Base-by-base conservation (phyloP, 140 eudicot genomes). In the Senecio squalidus region DNA sequence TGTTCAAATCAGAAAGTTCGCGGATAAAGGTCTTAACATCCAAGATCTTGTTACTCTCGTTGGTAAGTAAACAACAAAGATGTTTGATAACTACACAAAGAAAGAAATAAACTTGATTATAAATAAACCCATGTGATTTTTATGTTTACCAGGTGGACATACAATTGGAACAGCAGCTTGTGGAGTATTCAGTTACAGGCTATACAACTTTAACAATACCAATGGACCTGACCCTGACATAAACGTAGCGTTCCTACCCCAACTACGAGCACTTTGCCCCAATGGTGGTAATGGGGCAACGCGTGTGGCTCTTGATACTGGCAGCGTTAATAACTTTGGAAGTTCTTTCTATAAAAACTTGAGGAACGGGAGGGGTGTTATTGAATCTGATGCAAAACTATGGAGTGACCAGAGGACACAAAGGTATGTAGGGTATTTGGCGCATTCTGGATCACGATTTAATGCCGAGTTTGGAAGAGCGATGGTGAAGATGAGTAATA, bases 151-250 rank as follows among this genome's bases (percentile, higher is more conserved):
- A 84, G 94, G 94, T 1, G 94, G 75, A 13, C 94, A 84, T 72
- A 84, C 94, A 17, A 73, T 85, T 16, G 94, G 94, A 33, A 85
- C 86, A 38, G 26, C 85, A 25, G 73, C 74, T 14, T 85, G 94
- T 64, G 74, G 46, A 28, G 25, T 67, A 66, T 75, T 85, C 69
- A 52, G 74, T 9, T 63, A 78, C 74, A 81, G 94, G 17, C 60
- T 85, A 6, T 73, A 85, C 67, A 81, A 78, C 81, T 85, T 58
- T 71, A 81, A 39, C 47, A 36, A 71, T 13, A 62, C 71, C 18
- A 73, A 64, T 10, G 64, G 57, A 16, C 71, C 88, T 9, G 94
- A 81, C 71, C 88, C 94, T 0, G 22, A 76, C 13, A 84, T 84
- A 20, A 54, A 75, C 67, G 47, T 70, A 2, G 4, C 85, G 1